Conservation (phyloP, 179 eudicot genomes). For the Nepenthes alata region DNA sequence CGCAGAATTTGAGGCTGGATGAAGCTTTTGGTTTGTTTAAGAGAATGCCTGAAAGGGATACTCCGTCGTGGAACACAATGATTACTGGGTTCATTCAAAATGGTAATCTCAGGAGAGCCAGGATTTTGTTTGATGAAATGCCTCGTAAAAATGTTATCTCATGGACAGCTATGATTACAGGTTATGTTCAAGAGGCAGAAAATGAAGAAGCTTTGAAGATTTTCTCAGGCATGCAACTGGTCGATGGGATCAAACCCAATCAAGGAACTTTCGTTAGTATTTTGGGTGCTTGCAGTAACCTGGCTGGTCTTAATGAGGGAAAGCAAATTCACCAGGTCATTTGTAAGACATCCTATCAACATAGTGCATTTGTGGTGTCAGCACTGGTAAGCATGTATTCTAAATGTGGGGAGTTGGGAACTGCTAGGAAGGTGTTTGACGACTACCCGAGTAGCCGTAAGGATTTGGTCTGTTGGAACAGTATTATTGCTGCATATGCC, state of each 20-base stretch:
- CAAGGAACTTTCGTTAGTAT: constrained; percentile 19
- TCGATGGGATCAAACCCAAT: constrained; percentile 13
- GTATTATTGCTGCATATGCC: constrained; percentile 31
- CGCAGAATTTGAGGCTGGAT: constrained; percentile 19
- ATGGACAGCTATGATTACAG: constrained; percentile 26
- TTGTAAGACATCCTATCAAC: constrained; percentile 16
- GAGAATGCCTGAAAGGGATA: constrained; percentile 19
- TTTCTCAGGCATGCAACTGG: constrained; percentile 15
- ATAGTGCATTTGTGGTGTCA: constrained; percentile 11
- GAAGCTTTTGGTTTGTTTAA: constrained; percentile 23
- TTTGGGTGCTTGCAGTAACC: constrained; percentile 20
- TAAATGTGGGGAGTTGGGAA: constrained; percentile 31
- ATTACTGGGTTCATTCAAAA: constrained; percentile 27
- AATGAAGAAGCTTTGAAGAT: constrained; percentile 17
- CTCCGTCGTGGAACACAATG: constrained; percentile 30
- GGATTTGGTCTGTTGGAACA: constrained; percentile 32
- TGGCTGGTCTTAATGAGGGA: constrained; percentile 26
- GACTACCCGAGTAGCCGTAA: constrained; percentile 8
- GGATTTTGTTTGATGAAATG: constrained; percentile 17
- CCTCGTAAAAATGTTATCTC: constrained; percentile 21
- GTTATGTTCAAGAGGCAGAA: constrained; percentile 15
- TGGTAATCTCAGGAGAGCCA: constrained; percentile 18
- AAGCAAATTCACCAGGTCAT: constrained; percentile 24
- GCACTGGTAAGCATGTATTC: constrained; percentile 37
- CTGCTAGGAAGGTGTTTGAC: constrained; percentile 22